Base-by-base conservation (phyloP, 2,329 filamentous ascomycete species). In the Aspergillus brunneoviolaceus region DNA sequence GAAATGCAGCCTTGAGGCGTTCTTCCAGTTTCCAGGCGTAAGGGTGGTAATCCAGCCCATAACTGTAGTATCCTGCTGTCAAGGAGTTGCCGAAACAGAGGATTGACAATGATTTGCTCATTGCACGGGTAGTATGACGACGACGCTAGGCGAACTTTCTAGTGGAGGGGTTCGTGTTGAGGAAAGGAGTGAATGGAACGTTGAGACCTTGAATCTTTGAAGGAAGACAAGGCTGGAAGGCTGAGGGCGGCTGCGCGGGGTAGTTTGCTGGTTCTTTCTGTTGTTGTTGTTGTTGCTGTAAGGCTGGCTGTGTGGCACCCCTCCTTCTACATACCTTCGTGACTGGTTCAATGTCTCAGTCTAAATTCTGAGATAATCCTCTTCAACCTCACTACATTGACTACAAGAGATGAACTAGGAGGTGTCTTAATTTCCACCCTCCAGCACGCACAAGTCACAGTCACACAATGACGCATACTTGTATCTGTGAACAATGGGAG, bases 1-100 rank as follows among this genome's bases (percentile, higher is more conserved):
- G 78, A 51, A 85, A 81, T 1, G 78, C 79, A 31, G 76, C 76
- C 27, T 76, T 70, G 35, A 87, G 76, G 60, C 78, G 78, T 55
- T 80, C 69, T 61, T 76, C 67, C 14, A 89, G 75, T 58, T 76
- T 77, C 25, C 71, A 67, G 5, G 79, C 78, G 74, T 89, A 89
- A 0, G 87, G 85, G 60, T 84, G 79, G 49, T 75, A 77, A 4
- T 70, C 25, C 14, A 74, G 54, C 21, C 82, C 84, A 50, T 65
- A 74, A 60, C 63, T 55, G 31, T 78, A 76, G 70, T 77, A 87
- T 48, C 87, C 87, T 12, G 78, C 79, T 5, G 87, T 89, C 50
- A 89, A 81, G 45, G 85, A 87, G 79, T 88, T 81, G 71, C 86
- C 86, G 72, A 88, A 85, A 77, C 86, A 88, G 61, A 88, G 81